Conservation (phyloP, 2,329 filamentous ascomycete species). For the Bipolaris sorokiniana region DNA sequence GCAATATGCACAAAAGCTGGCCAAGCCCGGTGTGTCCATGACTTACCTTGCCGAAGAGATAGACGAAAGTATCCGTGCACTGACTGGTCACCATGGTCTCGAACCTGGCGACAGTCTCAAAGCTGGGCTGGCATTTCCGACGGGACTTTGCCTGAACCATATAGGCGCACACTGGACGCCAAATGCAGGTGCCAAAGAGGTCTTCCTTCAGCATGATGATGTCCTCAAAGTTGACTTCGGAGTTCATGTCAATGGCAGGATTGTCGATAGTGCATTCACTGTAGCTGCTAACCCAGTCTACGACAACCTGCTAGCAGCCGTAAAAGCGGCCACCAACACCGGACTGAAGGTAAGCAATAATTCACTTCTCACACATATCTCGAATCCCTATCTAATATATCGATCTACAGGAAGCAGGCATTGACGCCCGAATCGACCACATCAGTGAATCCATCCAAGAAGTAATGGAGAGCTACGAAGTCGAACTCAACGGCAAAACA, state of each 20-base stretch:
- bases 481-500: constrained; percentile 76
- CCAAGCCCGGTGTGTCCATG: constrained; percentile 78
- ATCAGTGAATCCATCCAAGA: constrained; percentile 86
- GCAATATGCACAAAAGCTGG: constrained; percentile 76
- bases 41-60: constrained; percentile 82
- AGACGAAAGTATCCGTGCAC: constrained; percentile 75
- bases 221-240: constrained; percentile 78
- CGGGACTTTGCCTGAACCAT: constrained; percentile 80
- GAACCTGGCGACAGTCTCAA: constrained; percentile 77
- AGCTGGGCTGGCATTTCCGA: constrained; percentile 85
- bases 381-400: constrained; percentile 8
- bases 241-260: constrained; percentile 72
- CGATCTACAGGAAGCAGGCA: constrained; percentile 72
- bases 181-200: constrained; percentile 83
- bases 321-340: constrained; percentile 71
- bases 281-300: constrained; percentile 70
- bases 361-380: neutral
- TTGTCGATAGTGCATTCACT: constrained; percentile 75
- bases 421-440: constrained; percentile 85
- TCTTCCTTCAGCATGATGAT: constrained; percentile 71
- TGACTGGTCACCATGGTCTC: constrained; percentile 76
- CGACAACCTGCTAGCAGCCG: constrained; percentile 68
- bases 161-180: constrained; percentile 85
- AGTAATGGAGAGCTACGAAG: constrained; percentile 89
- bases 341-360: constrained; percentile 69